Evolutionary conservation across 2,329 filamentous ascomycete species (phyloP), one percentile per base, ranked within the genome.

Genomic region (Biscogniauxia sp.): DNA sequence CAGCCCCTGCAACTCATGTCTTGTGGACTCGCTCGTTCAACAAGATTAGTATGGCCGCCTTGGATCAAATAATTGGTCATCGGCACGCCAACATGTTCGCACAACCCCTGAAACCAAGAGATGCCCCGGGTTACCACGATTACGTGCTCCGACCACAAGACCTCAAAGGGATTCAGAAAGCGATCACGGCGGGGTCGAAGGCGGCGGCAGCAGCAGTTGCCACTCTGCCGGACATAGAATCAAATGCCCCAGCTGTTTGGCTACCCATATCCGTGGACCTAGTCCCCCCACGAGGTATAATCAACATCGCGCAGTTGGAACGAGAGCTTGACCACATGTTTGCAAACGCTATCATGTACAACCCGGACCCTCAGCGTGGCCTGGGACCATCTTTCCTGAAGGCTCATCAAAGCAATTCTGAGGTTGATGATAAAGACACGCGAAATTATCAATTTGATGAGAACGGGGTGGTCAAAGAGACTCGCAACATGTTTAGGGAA

Each of bases 291-390:
- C 91, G 88, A 68, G 92, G 88, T 20, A 97, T 98, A 69, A 91
- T 98, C 75, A 98, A 98, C 75, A 93, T 91, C 55, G 87, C 90
- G 1, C 95, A 98, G 74, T 82, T 98, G 17, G 94, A 98, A 76
- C 92, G 93, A 66, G 94, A 98, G 74, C 80, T 98, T 11, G 92
- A 96, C 69, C 91, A 96, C 69, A 97, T 98, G 91, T 97, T 98
- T 74, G 92, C 93, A 67, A 98, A 98, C 71, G 94, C 95, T 19
- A 90, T 97, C 76, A 98, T 99, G 95, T 99, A 97, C 80, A 98
- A 98, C 69, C 88, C 91, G 0, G 92, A 96, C 64, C 88, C 89
- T 0, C 82, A 90, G 66, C 85, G 88, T 25, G 89, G 90, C 0
- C 86, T 89, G 9, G 89, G 89, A 0, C 79, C 82, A 1, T 78